A percentile compares a stretch with the other conserved stretches of the same genome.
These are phyloP conservation scores for Ustilago esculenta DNA, from an alignment of 1,284 basidiomycete genomes.

Conservation along the genomic window DNA sequence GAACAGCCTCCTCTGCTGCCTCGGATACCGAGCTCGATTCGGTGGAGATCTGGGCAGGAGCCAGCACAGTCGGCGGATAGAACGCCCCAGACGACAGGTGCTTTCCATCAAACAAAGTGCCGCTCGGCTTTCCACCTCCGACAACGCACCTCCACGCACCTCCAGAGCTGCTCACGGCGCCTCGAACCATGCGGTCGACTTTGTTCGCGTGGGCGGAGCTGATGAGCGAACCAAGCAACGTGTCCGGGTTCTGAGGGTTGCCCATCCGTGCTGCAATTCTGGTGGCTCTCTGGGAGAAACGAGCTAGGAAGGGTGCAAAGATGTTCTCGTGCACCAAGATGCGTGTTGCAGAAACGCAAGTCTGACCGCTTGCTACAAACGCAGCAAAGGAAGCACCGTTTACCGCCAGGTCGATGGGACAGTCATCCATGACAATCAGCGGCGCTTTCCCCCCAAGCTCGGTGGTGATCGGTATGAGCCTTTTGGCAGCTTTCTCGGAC, in stretches of 20 bases:
- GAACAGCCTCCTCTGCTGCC: conserved; percentile 50
- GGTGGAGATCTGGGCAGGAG: conserved; percentile 45
- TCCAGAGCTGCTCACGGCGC: no score
- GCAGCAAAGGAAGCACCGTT: conserved; percentile 83
- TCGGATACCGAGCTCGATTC: not conserved
- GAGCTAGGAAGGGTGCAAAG: conserved; percentile 75
- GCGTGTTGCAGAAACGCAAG: conserved; percentile 39
- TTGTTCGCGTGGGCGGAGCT: conserved; percentile 74
- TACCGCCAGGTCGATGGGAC: conserved; percentile 75
- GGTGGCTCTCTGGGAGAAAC: conserved; percentile 74
- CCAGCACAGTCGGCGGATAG: conserved; percentile 79
- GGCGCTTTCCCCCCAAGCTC: conserved; percentile 72
- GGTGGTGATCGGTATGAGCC: no score
- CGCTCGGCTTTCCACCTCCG: conserved; percentile 75
- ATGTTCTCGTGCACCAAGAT: conserved; percentile 69
- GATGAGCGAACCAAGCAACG: conserved; percentile 81
- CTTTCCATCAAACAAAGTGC: conserved; percentile 75
- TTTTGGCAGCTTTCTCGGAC: no score
- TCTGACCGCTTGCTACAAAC: conserved; percentile 82
- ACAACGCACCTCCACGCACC: conserved; percentile 70
- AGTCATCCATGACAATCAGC: conserved; percentile 79
- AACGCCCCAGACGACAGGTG: conserved; percentile 77
- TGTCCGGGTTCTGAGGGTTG: conserved; percentile 75
- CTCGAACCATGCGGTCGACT: conserved; percentile 73
- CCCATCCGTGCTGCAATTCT: conserved; percentile 77